Percentiles rank a stretch among this genome's conserved stretches.
These are phyloP conservation scores for Stagonosporopsis cucurbitacearum DNA, from an alignment of 2,329 filamentous ascomycete genomes.

Conservation along the genomic window DNA sequence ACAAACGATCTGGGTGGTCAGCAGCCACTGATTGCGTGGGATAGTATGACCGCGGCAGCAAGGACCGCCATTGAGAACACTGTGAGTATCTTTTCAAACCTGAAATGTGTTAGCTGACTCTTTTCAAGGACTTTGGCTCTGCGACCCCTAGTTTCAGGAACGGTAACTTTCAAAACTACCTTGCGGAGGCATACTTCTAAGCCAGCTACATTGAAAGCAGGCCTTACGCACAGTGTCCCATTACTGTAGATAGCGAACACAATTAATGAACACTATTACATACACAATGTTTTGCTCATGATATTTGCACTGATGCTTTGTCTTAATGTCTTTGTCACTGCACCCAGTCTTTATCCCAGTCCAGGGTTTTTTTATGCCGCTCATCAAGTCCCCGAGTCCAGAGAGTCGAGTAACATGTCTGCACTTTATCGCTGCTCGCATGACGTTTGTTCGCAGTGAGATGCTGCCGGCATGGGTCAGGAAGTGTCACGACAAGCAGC, in stretches of 20 bases:
- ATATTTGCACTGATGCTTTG: no score
- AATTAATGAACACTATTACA: background rate
- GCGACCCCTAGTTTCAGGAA: conserved; percentile 59
- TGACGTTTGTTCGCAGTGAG: background rate
- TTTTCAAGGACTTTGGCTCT: conserved; percentile 48
- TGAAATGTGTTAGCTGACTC: background rate
- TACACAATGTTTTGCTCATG: no score
- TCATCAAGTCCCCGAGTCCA: no score
- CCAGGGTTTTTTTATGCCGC: background rate
- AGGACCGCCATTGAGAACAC: conserved; percentile 53
- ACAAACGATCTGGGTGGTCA: conserved; percentile 51
- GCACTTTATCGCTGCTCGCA: background rate
- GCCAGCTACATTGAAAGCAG: background rate
- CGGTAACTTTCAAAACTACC: conserved; percentile 54
- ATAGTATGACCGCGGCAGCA: conserved; percentile 55
- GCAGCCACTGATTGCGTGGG: conserved; percentile 59
- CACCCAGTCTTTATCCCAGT: no score
- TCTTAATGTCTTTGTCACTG: no score
- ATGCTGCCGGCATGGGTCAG: background rate
- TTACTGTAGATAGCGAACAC: background rate
- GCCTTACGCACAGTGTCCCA: background rate
- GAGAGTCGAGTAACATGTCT: background rate
- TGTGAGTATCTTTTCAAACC: conserved; percentile 13
- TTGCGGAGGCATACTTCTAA: conserved; percentile 39
- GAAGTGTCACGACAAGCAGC: background rate